phyloP scores from a whole-genome alignment of 1,284 basidiomycete species.

The Boletus smithii region DNA sequence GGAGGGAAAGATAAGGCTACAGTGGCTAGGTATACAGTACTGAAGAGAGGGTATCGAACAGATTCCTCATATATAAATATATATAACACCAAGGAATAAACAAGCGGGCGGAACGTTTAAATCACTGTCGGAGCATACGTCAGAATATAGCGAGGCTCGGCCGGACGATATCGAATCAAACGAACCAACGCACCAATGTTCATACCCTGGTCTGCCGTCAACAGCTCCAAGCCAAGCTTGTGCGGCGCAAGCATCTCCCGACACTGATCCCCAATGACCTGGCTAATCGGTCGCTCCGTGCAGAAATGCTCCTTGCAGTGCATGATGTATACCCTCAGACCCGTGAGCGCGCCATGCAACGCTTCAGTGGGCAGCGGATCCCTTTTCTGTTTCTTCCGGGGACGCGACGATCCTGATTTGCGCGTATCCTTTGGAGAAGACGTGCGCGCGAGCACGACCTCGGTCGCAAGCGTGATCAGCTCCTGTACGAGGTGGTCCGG shows the following conservation, averaged over 20 bases:
- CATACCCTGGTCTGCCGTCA: slow-evolving; percentile 70
- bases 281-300: slow-evolving; percentile 46
- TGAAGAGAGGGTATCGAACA: slow-evolving; percentile 19
- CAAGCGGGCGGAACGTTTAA: slow-evolving; percentile 8
- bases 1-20: slow-evolving; percentile 33
- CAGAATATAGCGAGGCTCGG: too few species aligned
- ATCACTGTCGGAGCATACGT: slow-evolving; percentile 18
- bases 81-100: slow-evolving; percentile 10
- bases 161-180: neutral
- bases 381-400: slow-evolving; percentile 48
- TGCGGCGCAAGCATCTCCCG: slow-evolving; percentile 50
- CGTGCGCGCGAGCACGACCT: slow-evolving; percentile 51
- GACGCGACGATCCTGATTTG: slow-evolving; percentile 29
- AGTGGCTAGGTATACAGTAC: slow-evolving; percentile 38
- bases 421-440: slow-evolving; percentile 5
- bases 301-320: slow-evolving; percentile 75
- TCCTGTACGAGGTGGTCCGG: slow-evolving; percentile 71
- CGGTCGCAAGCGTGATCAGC: slow-evolving; percentile 57
- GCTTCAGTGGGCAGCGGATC: slow-evolving; percentile 39
- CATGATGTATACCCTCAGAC: slow-evolving; percentile 66
- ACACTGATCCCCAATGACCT: slow-evolving; percentile 63
- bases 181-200: slow-evolving; percentile 55
- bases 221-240: slow-evolving; percentile 58
- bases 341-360: slow-evolving; percentile 50
- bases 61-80: slow-evolving; percentile 13